Evolutionary conservation across 805 yeast species (phyloP).

Genomic region (Barnettozyma wickerhamii): DNA sequence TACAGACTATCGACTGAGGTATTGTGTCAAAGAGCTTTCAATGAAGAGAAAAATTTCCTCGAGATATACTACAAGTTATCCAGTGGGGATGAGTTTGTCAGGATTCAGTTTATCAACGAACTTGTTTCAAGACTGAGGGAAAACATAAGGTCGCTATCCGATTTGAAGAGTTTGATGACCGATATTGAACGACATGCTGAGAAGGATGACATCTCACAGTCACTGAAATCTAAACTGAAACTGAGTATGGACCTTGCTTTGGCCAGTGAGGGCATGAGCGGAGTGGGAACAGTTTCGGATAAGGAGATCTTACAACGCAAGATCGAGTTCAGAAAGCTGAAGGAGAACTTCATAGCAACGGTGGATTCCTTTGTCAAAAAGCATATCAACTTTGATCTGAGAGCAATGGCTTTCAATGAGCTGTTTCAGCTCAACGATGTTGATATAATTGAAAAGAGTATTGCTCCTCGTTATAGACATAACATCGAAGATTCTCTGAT

Average conservation of each 20-base stretch:
- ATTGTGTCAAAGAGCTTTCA: conserved; percentile 13
- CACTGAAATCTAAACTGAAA: conserved; percentile 15
- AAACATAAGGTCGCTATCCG: conserved; percentile 3
- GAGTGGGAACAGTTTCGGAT: background rate
- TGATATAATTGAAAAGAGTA: conserved; percentile 30
- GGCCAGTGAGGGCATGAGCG: too few species aligned
- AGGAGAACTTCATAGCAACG: conserved; percentile 13
- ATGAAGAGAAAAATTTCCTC: conserved; percentile 14
- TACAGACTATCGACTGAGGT: conserved; percentile 18
- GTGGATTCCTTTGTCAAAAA: conserved; percentile 18
- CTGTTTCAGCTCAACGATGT: conserved; percentile 32
- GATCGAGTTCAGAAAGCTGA: conserved; percentile 20
- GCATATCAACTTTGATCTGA: conserved; percentile 10
- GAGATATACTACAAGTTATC: conserved; percentile 22
- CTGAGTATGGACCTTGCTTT: conserved; percentile 5
- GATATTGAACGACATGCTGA: conserved; percentile 11
- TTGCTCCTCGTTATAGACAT: conserved; percentile 42
- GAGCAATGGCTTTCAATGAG: conserved; percentile 34
- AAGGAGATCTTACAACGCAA: conserved; percentile 16
- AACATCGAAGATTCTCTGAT: conserved; percentile 37
- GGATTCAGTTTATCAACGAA: conserved; percentile 22
- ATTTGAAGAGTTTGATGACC: conserved; percentile 7
- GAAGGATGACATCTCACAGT: conserved; percentile 11
- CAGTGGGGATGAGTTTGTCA: conserved; percentile 20
- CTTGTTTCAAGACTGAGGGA: conserved; percentile 15